phyloP scores from a whole-genome alignment of 768 basidiomycete genomes.

The Hortiboletus campestris region DNA sequence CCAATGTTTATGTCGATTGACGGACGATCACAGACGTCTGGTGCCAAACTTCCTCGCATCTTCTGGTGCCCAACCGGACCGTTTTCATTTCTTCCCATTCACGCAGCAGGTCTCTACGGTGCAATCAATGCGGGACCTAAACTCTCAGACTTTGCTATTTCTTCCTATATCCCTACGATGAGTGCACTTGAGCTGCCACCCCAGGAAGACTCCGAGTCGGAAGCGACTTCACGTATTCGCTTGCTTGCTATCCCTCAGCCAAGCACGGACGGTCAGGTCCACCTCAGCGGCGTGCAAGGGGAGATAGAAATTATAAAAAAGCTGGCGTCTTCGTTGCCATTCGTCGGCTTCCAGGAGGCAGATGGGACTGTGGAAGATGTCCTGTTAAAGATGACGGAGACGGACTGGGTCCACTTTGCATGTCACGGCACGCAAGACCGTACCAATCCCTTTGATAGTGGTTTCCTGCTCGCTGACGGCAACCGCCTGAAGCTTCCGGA shows the following conservation, averaged over 20 bases:
- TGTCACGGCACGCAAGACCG: slow-evolving; percentile 30
- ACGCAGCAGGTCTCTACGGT: neutral
- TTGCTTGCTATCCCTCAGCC: slow-evolving; percentile 16
- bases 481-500: neutral
- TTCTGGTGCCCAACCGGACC: neutral
- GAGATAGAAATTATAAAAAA: slow-evolving; percentile 21
- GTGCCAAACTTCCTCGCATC: neutral
- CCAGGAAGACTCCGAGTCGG: neutral
- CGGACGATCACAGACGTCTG: neutral
- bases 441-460: slow-evolving; percentile 19
- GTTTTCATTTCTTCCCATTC: neutral
- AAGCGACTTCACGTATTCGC: neutral
- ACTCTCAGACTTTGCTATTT: neutral
- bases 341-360: neutral
- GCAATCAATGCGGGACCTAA: neutral
- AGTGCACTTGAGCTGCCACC: slow-evolving; percentile 11
- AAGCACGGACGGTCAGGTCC: neutral
- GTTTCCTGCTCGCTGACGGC: slow-evolving; percentile 13
- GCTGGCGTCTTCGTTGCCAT: neutral
- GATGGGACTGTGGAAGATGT: neutral
- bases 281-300: slow-evolving; percentile 1
- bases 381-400: neutral
- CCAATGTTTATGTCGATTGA: neutral
- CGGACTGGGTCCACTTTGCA: slow-evolving; percentile 27
- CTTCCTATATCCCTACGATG: slow-evolving; percentile 31